Evolutionary conservation across 345 rosid genomes (phyloP).

Genomic region (Limnanthes douglasii): DNA sequence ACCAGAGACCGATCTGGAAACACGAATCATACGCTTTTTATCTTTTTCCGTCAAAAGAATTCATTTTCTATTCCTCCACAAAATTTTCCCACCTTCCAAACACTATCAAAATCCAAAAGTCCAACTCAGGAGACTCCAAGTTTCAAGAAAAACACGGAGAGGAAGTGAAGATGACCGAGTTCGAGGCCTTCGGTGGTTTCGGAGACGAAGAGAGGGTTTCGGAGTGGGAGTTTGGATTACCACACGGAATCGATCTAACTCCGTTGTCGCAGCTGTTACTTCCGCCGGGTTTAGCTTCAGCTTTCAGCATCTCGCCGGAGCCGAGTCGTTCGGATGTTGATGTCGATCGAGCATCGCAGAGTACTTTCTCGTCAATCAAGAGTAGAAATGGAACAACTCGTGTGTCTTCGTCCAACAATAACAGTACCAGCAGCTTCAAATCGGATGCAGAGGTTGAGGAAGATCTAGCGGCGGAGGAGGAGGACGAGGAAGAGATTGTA

Average conservation of each 20-base stretch:
- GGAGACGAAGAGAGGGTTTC: conserved; percentile 42
- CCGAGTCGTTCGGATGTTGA: conserved; percentile 36
- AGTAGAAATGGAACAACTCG: conserved; percentile 9
- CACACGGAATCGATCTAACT: conserved; percentile 49
- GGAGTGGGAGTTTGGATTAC: conserved; percentile 91
- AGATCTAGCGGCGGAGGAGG: conserved; percentile 24
- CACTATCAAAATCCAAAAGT: conserved; percentile 12
- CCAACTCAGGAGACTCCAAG: neutral
- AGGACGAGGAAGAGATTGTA: conserved; percentile 34
- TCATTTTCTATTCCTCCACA: neutral
- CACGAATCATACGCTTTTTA: conserved; percentile 43
- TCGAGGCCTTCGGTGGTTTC: conserved; percentile 8
- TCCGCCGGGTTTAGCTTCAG: conserved; percentile 66
- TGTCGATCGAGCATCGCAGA: conserved; percentile 60
- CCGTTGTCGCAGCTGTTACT: conserved; percentile 58
- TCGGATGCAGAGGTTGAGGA: conserved; percentile 19
- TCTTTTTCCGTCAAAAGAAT: conserved; percentile 1
- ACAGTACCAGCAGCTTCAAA: conserved; percentile 21
- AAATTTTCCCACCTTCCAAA: conserved; percentile 16
- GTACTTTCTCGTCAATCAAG: conserved; percentile 42
- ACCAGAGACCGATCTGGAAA: conserved; percentile 33
- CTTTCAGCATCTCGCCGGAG: conserved; percentile 69
- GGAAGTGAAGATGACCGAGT: conserved; percentile 24
- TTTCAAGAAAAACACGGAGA: conserved; percentile 20
- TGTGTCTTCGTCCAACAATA: conserved; percentile 9